Conservation (phyloP, 768 basidiomycete genomes). For the Tremella yokohamensis region DNA sequence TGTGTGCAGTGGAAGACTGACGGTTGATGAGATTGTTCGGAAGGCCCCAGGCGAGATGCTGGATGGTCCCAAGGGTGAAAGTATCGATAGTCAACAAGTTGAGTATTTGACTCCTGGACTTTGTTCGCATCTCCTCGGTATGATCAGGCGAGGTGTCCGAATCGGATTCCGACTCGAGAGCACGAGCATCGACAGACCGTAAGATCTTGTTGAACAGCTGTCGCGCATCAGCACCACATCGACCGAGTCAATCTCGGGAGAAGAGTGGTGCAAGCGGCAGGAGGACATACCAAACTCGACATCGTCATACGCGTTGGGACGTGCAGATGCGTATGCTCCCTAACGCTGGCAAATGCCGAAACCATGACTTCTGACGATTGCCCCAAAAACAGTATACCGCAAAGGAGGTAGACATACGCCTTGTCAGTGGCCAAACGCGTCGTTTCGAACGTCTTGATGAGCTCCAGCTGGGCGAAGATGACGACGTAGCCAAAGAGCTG, state of each 20-base stretch:
- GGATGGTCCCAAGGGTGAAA: slow-evolving; percentile 26
- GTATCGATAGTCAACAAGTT: slow-evolving; percentile 44
- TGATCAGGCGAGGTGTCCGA: slow-evolving; percentile 6
- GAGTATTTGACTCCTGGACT: slow-evolving; percentile 30
- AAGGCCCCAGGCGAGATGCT: slow-evolving; percentile 23
- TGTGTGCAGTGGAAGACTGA: slow-evolving; percentile 14
- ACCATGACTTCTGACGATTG: slow-evolving; percentile 22
- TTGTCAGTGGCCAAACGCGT: slow-evolving; percentile 22
- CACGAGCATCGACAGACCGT: slow-evolving; percentile 32
- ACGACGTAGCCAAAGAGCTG: slow-evolving; percentile 26
- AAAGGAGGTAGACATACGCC: slow-evolving; percentile 41
- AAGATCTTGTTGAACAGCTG: slow-evolving; percentile 46
- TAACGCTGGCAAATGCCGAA: slow-evolving; percentile 19
- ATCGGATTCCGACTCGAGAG: slow-evolving; percentile 32
- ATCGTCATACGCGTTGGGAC: slow-evolving; percentile 34
- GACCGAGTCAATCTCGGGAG: too few species aligned
- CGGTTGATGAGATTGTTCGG: slow-evolving; percentile 28
- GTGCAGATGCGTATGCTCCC: slow-evolving; percentile 37
- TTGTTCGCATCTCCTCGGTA: slow-evolving; percentile 13
- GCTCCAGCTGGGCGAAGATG: slow-evolving; percentile 32
- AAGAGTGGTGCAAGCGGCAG: not conserved
- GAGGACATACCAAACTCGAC: slow-evolving; percentile 29
- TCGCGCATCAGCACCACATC: not conserved
- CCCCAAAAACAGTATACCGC: slow-evolving; percentile 38
- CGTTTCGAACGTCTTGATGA: slow-evolving; percentile 36